Evolutionary conservation across 169 alveolate species (phyloP).

Genomic region (Theileria equi): DNA sequence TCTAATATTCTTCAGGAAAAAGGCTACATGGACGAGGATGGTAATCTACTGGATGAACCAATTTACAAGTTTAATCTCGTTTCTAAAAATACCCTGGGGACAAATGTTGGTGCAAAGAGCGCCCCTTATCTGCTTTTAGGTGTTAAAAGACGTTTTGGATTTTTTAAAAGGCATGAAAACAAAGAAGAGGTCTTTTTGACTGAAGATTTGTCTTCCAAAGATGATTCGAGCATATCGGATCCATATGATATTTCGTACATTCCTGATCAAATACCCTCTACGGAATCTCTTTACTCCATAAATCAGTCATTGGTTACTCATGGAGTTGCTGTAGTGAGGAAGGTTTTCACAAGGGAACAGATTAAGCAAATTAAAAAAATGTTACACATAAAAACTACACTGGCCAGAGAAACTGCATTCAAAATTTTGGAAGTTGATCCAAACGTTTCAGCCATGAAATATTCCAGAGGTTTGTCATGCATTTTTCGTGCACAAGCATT

Average conservation of each 20-base stretch:
- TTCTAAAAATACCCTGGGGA: conserved; percentile 2
- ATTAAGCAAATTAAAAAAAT: conserved; percentile 5
- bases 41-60: background rate
- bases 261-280: background rate
- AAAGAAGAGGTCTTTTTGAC: background rate
- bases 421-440: conserved; percentile 47
- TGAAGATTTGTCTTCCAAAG: too few species aligned
- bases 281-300: background rate
- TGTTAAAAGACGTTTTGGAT: background rate
- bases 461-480: conserved; percentile 43
- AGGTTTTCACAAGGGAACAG: conserved; percentile 32
- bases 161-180: background rate
- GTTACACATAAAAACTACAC: conserved; percentile 31
- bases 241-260: background rate
- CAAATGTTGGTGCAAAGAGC: conserved; percentile 1
- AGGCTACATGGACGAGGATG: background rate
- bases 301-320: background rate
- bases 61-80: background rate
- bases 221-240: too few species aligned
- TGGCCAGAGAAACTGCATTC: conserved; percentile 46
- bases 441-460: conserved; percentile 40
- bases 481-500: too few species aligned
- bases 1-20: background rate
- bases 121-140: conserved; percentile 15
- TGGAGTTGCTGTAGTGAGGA: conserved; percentile 60